A percentile compares a stretch with the other conserved stretches of the same genome.
phyloP scores from a whole-genome alignment of 257 asterid species.

The Misopates orontium region DNA sequence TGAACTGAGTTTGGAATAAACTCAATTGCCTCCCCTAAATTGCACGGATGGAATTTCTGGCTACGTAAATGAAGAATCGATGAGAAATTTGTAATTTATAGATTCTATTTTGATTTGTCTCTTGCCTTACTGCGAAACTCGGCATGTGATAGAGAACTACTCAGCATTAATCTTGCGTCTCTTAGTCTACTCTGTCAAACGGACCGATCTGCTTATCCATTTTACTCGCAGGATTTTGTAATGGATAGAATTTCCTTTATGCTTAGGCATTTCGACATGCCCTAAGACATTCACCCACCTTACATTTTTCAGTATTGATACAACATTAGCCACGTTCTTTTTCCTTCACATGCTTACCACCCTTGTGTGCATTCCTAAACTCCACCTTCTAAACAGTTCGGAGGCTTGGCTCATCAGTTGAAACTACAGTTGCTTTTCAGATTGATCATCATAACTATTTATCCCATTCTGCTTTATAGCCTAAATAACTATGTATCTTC shows the following conservation, averaged over 20 bases:
- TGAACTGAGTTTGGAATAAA: no score
- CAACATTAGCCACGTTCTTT: no score
- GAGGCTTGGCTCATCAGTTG: background rate
- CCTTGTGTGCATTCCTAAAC: background rate
- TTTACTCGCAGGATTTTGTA: no score
- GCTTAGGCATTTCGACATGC: no score
- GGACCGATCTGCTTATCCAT: no score
- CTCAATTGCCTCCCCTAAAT: no score
- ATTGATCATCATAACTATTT: background rate
- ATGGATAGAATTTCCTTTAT: no score
- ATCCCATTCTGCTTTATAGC: background rate
- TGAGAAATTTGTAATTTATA: background rate
- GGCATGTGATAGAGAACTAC: background rate
- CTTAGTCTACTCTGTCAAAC: background rate
- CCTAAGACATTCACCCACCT: no score
- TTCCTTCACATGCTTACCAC: conserved; percentile 5
- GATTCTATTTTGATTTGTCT: conserved; percentile 2
- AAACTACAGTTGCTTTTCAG: background rate
- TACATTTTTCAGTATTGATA: no score
- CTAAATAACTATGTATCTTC: background rate
- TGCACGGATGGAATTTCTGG: no score
- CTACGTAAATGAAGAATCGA: background rate
- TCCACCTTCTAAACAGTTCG: background rate
- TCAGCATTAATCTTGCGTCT: background rate
- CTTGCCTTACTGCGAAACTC: background rate